Evolutionary conservation across 164 flowering plant species (phyloP).

Genomic region (Nymphaea colorata): DNA sequence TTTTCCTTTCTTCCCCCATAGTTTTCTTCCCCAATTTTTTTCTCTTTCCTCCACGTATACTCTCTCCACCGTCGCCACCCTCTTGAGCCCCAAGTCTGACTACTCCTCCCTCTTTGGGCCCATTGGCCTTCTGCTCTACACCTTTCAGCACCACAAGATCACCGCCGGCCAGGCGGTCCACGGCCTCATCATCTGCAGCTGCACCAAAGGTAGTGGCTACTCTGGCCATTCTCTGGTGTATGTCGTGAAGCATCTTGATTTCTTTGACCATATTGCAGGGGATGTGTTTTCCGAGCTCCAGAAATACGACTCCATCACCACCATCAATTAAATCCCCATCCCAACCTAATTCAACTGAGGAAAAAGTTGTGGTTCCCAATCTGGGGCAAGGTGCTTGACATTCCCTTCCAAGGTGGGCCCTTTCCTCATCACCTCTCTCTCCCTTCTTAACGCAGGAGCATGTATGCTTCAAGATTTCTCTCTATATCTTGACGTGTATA

Average conservation of each 20-base stretch:
- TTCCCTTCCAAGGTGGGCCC: slow-evolving; percentile 51
- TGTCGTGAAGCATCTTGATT: slow-evolving; percentile 38
- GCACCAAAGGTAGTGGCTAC: slow-evolving; percentile 46
- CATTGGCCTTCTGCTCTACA: slow-evolving; percentile 32
- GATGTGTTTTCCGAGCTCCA: slow-evolving; percentile 29
- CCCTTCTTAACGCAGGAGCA: background rate
- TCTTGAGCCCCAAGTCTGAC: slow-evolving; percentile 34
- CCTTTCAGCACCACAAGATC: slow-evolving; percentile 16
- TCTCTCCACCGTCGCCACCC: slow-evolving; percentile 26
- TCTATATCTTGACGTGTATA: no score
- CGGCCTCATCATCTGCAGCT: slow-evolving; percentile 58
- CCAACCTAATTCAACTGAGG: slow-evolving; percentile 19
- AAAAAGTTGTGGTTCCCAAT: slow-evolving; percentile 53
- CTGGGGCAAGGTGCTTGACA: slow-evolving; percentile 51
- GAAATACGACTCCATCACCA: slow-evolving; percentile 28
- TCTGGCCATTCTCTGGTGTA: slow-evolving; percentile 40
- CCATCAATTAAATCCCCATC: slow-evolving; percentile 29
- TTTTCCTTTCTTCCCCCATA: no score
- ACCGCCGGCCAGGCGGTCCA: slow-evolving; percentile 21
- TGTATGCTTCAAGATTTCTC: background rate
- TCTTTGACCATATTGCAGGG: slow-evolving; percentile 42
- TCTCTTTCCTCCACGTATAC: no score
- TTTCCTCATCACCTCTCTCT: background rate
- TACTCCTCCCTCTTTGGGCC: slow-evolving; percentile 41
- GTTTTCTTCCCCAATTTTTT: no score